Conservation (phyloP, 129 eudicot genomes). For the Arctium lappa region DNA sequence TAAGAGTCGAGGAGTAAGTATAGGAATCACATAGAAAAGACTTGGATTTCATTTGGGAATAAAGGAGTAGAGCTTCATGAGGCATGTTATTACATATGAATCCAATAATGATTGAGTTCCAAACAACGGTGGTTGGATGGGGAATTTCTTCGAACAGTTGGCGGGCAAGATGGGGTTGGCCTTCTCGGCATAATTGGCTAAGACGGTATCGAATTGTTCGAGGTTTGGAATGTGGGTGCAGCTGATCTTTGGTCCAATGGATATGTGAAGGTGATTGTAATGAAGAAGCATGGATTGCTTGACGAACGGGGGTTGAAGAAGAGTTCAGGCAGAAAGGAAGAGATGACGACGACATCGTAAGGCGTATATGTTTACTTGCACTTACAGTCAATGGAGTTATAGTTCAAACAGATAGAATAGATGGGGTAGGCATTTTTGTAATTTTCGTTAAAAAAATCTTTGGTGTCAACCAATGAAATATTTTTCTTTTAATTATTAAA, state of each 20-base stretch:
- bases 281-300: constrained; percentile 20
- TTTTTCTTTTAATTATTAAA: no score
- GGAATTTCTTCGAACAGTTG: constrained; percentile 90
- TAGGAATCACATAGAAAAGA: constrained; percentile 49
- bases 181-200: constrained; percentile 68
- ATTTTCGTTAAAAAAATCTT: no score
- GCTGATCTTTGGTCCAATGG: constrained; percentile 24
- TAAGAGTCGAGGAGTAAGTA: constrained; percentile 72
- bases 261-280: constrained; percentile 16
- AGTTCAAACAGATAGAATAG: background rate
- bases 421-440: background rate
- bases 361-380: constrained; percentile 7
- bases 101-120: constrained; percentile 92
- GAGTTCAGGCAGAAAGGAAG: constrained; percentile 16
- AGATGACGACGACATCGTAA: constrained; percentile 29
- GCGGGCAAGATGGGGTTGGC: constrained; percentile 72
- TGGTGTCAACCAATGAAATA: no score
- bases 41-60: constrained; percentile 43
- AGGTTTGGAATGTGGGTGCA: constrained; percentile 28
- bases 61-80: constrained; percentile 58
- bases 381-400: background rate
- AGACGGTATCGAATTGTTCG: constrained; percentile 61
- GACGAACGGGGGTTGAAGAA: constrained; percentile 11
- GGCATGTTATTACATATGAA: constrained; percentile 72
- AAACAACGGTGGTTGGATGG: constrained; percentile 78